phyloP scores from a whole-genome alignment of 1,139 yeast genomes.

The Sugiyamaella grinbergsii region DNA sequence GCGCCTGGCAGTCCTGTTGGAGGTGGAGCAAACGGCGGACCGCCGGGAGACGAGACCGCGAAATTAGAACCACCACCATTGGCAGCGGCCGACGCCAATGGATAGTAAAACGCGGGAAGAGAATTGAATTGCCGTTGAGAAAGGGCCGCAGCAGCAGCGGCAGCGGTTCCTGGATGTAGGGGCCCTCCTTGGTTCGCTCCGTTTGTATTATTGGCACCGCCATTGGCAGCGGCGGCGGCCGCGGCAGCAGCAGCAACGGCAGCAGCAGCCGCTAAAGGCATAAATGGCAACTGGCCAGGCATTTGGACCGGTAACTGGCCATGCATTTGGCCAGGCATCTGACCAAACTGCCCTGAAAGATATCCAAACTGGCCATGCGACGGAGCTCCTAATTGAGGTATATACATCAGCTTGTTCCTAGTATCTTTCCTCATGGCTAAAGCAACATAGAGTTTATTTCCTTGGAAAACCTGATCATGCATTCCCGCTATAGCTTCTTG shows the following conservation, averaged over 20 bases:
- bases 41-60: constrained; percentile 7
- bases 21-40: too few species aligned
- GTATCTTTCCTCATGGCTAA: constrained; percentile 86
- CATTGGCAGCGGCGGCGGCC: constrained; percentile 6
- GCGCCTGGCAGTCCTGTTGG: constrained; percentile 13
- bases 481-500: constrained; percentile 87
- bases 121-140: constrained; percentile 22
- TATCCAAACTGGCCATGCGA: constrained; percentile 12
- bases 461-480: constrained; percentile 84
- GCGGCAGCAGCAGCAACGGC: constrained; percentile 25
- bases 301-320: not conserved
- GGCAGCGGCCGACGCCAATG: constrained; percentile 17
- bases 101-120: constrained; percentile 21
- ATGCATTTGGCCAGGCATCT: constrained; percentile 6
- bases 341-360: constrained; percentile 10
- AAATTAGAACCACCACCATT: constrained; percentile 3
- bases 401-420: constrained; percentile 10
- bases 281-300: constrained; percentile 18
- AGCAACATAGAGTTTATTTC: constrained; percentile 89
- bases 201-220: not conserved
- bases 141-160: constrained; percentile 25
- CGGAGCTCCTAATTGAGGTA: constrained; percentile 7
- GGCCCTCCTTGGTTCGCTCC: constrained; percentile 10
- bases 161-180: constrained; percentile 7
- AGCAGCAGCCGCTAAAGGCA: constrained; percentile 20